Base-by-base conservation (phyloP, 192 early-diverging fungal species). In the Paraglomus brasilianum region DNA sequence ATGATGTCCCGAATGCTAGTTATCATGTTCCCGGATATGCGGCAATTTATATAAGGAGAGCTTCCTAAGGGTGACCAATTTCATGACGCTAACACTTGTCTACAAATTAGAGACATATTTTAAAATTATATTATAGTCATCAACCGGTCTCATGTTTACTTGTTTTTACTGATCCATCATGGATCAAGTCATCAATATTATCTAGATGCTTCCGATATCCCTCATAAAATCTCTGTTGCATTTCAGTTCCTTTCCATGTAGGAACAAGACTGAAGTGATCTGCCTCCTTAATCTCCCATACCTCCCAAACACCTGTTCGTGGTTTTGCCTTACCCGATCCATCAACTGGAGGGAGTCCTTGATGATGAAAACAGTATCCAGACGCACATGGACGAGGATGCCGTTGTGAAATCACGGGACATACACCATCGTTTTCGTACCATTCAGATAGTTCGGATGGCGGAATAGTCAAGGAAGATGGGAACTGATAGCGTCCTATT, bases 401-500 rank as follows among this genome's bases (percentile, higher is more conserved):
- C 9, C 1, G 5, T 65, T 65, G 63, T 17, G 63, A 65, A 65
- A 49, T 49, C 40, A 21, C 42, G n/a, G 63, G 63, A 40, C 63
- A 65, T 39, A 65, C 1, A 17, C 63, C 63, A 50, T 65, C 63
- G 50, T 65, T 65, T 39, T 65, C 63, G 19, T 49, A 50, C 63
- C 63, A 65, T 38, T 65, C 38, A 8, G 15, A 30, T 30, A 65
- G 19, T 65, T 65, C 63, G 21, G 39, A 2, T 36, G 47, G 45
- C 9, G 47, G 44, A 65, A n/a, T 8, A n/a, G n/a, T 19, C 50
- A 30, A 19, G 8, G 22, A 21, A 17, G 36, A 21, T 1, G 44
- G 45, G 50, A 65, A 65, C 41, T 39, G 11, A 19, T 39, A 65
- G 5, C 14, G 38, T 30, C 63, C 63, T 9, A 46, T 65, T 49